Base-by-base conservation (phyloP, 1,139 yeast genomes). In the Scheffersomyces lignicola region DNA sequence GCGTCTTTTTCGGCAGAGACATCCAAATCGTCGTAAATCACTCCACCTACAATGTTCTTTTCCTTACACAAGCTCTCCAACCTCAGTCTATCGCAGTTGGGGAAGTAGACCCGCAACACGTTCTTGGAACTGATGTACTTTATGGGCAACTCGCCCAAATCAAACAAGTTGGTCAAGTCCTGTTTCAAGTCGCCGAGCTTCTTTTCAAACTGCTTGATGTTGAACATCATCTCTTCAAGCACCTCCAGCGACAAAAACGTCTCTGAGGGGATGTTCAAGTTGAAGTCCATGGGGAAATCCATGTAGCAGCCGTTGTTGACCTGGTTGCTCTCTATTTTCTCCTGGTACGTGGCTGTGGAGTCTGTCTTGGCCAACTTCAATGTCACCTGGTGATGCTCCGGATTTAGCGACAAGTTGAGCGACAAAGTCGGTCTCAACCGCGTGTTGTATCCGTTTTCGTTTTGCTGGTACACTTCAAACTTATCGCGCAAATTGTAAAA, bases 11-110 rank as follows among this genome's bases (percentile, higher is more conserved):
- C 7, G 5, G 8, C 21, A 24, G n/a, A n/a, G n/a, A n/a, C n/a
- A 25, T 7, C 6, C 18, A 26, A 15, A 34, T 60, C 68, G 38
- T 64, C 65, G 41, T 61, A 57, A 9, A 76, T 73, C 18, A 69
- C 56, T 1, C 84, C 85, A 18, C 72, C 69, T 6, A 65, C 51
- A 9, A 80, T 69, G 25, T 70, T 73, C 39, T 72, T 60, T 29
- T 79, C 85, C 32, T 63, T 49, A 41, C 80, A 57, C 35, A 79
- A 56, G 13, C 42, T 42, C 49, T 78, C 82, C 52, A 79, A 63
- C 48, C 73, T 78, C 12, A 48, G 54, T 11, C 62, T 58, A 41
- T 78, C 82, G 44, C 79, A 69, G 51, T 78, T 79, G 18, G 83
- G 80, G 50, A 79, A 79, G 49, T 73, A 76, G 31, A 79, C 71